Evolutionary conservation across 2,329 filamentous ascomycete species (phyloP).

Genomic region (Rhytidhysteron rufulum): DNA sequence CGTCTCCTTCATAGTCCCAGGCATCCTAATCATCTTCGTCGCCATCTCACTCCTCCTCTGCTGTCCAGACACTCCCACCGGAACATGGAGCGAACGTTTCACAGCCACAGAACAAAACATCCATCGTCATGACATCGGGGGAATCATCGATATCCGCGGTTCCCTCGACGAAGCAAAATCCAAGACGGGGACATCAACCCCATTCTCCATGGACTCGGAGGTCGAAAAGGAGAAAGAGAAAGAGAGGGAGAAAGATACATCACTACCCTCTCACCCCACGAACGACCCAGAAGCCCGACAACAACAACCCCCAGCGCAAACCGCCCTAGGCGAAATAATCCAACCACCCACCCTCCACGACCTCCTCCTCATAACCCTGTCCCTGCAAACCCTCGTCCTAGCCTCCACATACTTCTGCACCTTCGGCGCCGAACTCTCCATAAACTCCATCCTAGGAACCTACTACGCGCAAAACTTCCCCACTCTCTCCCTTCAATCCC

Average conservation of each 20-base stretch:
- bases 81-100: constrained; percentile 71
- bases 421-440: constrained; percentile 56
- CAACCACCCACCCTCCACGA: constrained; percentile 59
- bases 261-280: no score
- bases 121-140: constrained; percentile 18
- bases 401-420: constrained; percentile 56
- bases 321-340: constrained; percentile 56
- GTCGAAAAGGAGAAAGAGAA: constrained; percentile 18
- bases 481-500: constrained; percentile 47
- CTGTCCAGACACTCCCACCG: constrained; percentile 76
- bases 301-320: no score
- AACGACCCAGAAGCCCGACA: constrained; percentile 38
- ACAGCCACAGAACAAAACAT: constrained; percentile 55
- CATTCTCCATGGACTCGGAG: constrained; percentile 18
- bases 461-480: constrained; percentile 56
- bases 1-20: constrained; percentile 75
- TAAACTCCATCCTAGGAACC: constrained; percentile 56
- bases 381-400: constrained; percentile 51
- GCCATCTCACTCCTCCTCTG: constrained; percentile 64
- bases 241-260: no score
- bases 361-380: constrained; percentile 58
- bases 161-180: constrained; percentile 48
- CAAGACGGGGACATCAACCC: constrained; percentile 26
- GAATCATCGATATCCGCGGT: constrained; percentile 38
- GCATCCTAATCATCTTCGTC: constrained; percentile 65